Evolutionary conservation across 495 filamentous ascomycete species (phyloP).

Genomic region (Aspergillus taichungensis): DNA sequence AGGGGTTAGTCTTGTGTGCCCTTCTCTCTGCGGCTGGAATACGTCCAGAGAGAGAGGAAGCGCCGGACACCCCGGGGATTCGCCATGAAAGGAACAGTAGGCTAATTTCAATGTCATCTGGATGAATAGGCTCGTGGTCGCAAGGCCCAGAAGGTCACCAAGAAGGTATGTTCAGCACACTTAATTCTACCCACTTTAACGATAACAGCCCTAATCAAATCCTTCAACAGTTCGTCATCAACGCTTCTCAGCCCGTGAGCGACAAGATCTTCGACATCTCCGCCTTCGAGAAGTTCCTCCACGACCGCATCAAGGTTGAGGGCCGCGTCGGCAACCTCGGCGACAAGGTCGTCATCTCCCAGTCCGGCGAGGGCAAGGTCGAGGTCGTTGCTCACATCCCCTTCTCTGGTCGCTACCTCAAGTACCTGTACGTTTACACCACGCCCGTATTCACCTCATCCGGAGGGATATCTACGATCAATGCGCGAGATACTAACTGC

Average conservation of each 20-base stretch:
- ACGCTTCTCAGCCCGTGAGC: slow-evolving; percentile 89
- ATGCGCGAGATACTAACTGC: not conserved
- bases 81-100: slow-evolving; percentile 78
- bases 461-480: not conserved
- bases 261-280: slow-evolving; percentile 99
- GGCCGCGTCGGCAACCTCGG: slow-evolving; percentile 97
- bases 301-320: slow-evolving; percentile 99
- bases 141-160: slow-evolving; percentile 60
- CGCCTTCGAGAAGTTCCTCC: slow-evolving; percentile 98
- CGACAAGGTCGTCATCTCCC: slow-evolving; percentile 82
- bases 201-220: slow-evolving; percentile 6
- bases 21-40: slow-evolving; percentile 4
- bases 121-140: slow-evolving; percentile 41
- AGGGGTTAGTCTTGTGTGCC: slow-evolving; percentile 2
- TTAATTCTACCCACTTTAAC: slow-evolving; percentile 1
- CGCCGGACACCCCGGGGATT: slow-evolving; percentile 15
- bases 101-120: slow-evolving; percentile 50
- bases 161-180: slow-evolving; percentile 45
- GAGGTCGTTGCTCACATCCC: slow-evolving; percentile 95
- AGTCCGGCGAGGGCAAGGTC: slow-evolving; percentile 89
- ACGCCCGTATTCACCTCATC: not conserved
- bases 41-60: slow-evolving; percentile 10
- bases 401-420: slow-evolving; percentile 97
- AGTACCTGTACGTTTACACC: slow-evolving; percentile 77
- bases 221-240: slow-evolving; percentile 83